phyloP scores from a whole-genome alignment of 169 alveolate species.

The Plasmodium chabaudi region DNA sequence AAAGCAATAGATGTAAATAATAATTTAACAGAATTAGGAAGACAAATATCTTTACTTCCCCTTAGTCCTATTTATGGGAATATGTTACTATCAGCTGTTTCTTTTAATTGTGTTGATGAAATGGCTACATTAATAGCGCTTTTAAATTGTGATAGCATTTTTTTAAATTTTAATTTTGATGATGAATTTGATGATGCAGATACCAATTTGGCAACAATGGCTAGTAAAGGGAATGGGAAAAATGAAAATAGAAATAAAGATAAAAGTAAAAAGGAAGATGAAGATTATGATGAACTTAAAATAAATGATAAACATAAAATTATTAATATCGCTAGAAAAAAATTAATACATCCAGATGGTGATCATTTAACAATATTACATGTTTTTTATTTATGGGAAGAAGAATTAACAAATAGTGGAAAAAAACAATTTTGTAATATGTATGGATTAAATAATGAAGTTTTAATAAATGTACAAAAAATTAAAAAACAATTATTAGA shows the following conservation, averaged over 20 bases:
- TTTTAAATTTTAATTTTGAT: conserved; percentile 91
- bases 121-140: conserved; percentile 92
- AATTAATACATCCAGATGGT: conserved; percentile 96
- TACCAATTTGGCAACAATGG: no score
- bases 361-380: conserved; percentile 96
- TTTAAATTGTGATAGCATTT: conserved; percentile 79
- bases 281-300: conserved; percentile 10
- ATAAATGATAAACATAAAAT: conserved; percentile 91
- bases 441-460: conserved; percentile 87
- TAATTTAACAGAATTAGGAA: conserved; percentile 83
- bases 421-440: conserved; percentile 86
- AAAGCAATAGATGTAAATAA: conserved; percentile 80
- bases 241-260: background rate
- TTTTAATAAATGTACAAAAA: conserved; percentile 82
- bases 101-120: conserved; percentile 91
- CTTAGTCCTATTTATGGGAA: conserved; percentile 92
- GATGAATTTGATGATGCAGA: conserved; percentile 90
- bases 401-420: conserved; percentile 82
- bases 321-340: conserved; percentile 94
- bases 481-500: conserved; percentile 54
- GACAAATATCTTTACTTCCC: conserved; percentile 83
- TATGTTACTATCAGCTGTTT: conserved; percentile 90
- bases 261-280: background rate
- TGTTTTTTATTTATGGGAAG: conserved; percentile 85
- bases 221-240: background rate